Percentiles rank a stretch among this genome's conserved stretches.
Evolutionary conservation across 345 rosid genomes (phyloP).

Genomic region (Salix suchowensis): DNA sequence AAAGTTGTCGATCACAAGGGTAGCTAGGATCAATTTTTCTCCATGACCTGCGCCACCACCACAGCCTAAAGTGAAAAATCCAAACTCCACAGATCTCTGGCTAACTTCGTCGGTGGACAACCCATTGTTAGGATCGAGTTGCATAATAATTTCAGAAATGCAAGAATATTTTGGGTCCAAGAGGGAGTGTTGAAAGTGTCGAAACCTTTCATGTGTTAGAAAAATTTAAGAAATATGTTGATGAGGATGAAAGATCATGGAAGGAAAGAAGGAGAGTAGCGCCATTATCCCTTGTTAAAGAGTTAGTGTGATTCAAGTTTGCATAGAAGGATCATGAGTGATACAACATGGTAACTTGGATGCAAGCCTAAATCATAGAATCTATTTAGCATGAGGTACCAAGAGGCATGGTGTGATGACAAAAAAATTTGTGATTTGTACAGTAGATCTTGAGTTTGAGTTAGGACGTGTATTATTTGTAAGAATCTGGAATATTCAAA

Average conservation of each 20-base stretch:
- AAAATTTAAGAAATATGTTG: too few relatives aligned
- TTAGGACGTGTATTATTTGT: rapidly evolving
- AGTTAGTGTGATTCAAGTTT: background rate
- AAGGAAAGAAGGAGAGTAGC: too few relatives aligned
- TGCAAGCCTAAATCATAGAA: too few relatives aligned
- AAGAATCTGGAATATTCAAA: too few relatives aligned
- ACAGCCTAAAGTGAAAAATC: background rate
- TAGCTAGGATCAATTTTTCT: background rate
- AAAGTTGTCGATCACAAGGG: background rate
- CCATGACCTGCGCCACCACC: background rate
- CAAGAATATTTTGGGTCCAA: background rate
- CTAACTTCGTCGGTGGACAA: background rate
- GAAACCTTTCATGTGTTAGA: background rate
- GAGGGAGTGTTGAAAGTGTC: background rate
- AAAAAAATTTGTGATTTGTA: too few relatives aligned
- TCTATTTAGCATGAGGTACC: too few relatives aligned
- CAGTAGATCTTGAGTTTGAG: too few relatives aligned
- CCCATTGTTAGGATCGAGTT: background rate
- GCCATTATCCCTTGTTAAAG: background rate
- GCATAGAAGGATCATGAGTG: background rate
- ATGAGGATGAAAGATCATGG: too few relatives aligned
- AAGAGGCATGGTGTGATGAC: rapidly evolving
- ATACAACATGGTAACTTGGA: background rate
- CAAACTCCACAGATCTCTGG: background rate
- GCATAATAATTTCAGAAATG: background rate